Evolutionary conservation across 805 yeast species (phyloP), one percentile per base, ranked within the genome.

Genomic region (Yarrowia hollandica): DNA sequence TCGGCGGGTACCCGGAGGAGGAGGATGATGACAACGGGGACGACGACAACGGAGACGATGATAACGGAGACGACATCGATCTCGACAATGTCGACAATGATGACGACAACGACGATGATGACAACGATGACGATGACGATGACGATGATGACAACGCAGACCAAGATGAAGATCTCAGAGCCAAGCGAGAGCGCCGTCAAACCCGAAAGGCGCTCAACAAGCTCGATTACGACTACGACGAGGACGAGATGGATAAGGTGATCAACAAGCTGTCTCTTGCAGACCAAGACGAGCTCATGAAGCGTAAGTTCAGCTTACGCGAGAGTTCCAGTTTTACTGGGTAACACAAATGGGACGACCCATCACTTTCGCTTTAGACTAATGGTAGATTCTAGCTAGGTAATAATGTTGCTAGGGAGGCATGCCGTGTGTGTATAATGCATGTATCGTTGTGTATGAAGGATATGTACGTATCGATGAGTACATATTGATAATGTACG

Each of bases 1-100:
- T 90, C 64, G 82, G 85, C 63, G 78, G 83, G 60, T 74, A 80
- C 78, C 84, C 85, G 16, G 79, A 81, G 55, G 80, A 76, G 25
- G 83, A 79, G 11, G 79, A 77, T 26, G 80, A 75, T 11, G 79
- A 76, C 18, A 79, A 74, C 14, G 78, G 77, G 0, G 79, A 76
- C 3, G 73, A 75, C 7, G 78, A 75, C 5, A 76, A 77, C 8
- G 76, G 72, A 1, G 75, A 70, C n/a, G n/a, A n/a, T 1, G 74
- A 73, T n/a, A 77, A 74, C 11, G 72, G 67, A 9, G 71, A 69
- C 19, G 71, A 69, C 2, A 71, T 65, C 16, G 73, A 70, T 6
- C 70, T 67, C n/a, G 69, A 70, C 3, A 71, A 66, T 9, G 72
- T 65, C 15, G 69, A 67, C n/a, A 65, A 62, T 18, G 66, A 63